Base-by-base conservation (phyloP, 768 basidiomycete genomes). In the Termitomyces sp. region DNA sequence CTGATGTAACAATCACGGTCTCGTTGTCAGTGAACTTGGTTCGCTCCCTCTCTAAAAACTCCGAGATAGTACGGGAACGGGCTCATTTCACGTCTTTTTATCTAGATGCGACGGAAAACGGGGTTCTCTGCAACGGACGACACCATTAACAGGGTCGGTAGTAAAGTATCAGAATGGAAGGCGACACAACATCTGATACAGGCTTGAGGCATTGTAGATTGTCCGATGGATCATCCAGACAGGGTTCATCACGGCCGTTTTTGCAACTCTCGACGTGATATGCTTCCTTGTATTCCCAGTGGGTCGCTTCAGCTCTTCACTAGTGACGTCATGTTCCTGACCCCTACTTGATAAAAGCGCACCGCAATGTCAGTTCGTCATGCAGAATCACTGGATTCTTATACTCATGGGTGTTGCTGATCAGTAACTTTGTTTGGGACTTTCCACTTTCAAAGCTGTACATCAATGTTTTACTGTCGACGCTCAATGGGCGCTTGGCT, bases 71-170 rank as follows among this genome's bases (percentile, higher is more conserved):
- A 0, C 10, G 5, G 28, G n/a, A 4, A 38, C 36, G 36, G 9
- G 28, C 9, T 49, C n/a, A 32, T 26, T 53, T 20, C 23, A 40
- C 46, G 18, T 51, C 4, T 38, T 16, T 28, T 28, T 4, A 35
- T 5, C 14, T 52, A 66, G 61, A 57, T 62, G 40, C 60, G 56
- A 40, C 67, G 74, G 30, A 78, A 73, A 61, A 78, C 78, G 4
- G 77, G 77, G 0, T 77, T 78, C 58, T 66, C 73, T 28, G 72
- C 70, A 18, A 78, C 77, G 0, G 78, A 79, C 63, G 75, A 77
- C 60, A 73, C 74, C 1, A 76, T 79, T 40, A 66, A 68, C 43
- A 66, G 59, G 56, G 67, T 68, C 10, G 5, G 67, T 61, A 1
- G 69, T 53, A 28, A 7, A 9, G 28, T 8, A 18, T 7, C 36